phyloP scores from a whole-genome alignment of 192 early-diverging fungal species.

The Spinellus fusiger region DNA sequence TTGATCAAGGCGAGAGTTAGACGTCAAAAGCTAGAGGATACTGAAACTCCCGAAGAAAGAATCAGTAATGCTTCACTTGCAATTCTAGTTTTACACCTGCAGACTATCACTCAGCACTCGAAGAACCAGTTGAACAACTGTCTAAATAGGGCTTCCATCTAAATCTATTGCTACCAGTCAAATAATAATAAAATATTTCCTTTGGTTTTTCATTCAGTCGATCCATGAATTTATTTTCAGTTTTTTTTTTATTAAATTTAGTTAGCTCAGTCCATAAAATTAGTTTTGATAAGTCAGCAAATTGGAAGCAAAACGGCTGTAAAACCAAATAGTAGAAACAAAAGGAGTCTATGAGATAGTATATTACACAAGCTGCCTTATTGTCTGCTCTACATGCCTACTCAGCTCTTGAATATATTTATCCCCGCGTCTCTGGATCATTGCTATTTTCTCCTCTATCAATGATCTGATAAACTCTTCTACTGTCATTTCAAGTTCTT shows the following conservation, averaged over 20 bases:
- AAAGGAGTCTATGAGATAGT: not conserved
- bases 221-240: no score
- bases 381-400: not conserved
- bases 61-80: not conserved
- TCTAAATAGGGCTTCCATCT: not conserved
- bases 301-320: not conserved
- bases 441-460: not conserved
- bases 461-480: constrained; percentile 1
- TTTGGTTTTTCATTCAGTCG: no score
- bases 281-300: no score
- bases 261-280: no score
- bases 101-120: not conserved
- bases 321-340: not conserved
- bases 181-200: no score
- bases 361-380: not conserved
- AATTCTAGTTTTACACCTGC: not conserved
- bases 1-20: no score
- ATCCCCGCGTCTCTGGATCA: not conserved
- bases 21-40: not conserved
- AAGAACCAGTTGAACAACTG: not conserved
- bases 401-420: not conserved
- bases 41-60: constrained; percentile 1
- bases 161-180: no score
- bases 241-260: no score
- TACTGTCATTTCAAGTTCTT: constrained; percentile 1